Conservation (phyloP, 352 stramenopile species). For the Phytophthora sp. region DNA sequence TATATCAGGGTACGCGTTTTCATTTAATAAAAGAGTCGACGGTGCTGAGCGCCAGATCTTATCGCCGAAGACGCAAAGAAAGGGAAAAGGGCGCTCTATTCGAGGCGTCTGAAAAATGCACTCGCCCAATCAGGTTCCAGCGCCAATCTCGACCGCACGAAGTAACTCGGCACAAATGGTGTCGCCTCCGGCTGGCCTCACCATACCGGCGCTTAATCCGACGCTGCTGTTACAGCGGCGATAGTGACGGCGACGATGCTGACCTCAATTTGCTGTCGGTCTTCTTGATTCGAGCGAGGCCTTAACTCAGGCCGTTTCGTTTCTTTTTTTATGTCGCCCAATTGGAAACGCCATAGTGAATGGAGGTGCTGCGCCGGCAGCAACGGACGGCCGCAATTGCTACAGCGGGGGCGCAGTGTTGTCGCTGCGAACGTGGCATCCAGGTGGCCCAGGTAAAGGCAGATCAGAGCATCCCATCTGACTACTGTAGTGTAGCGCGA, state of each 20-base stretch:
- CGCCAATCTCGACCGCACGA: conserved; percentile 27
- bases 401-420: too few species aligned
- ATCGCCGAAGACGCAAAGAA: conserved; percentile 20
- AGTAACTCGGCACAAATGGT: conserved; percentile 23
- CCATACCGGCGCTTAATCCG: conserved; percentile 1
- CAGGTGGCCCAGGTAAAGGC: too few species aligned
- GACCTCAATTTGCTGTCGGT: conserved; percentile 7
- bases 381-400: too few species aligned
- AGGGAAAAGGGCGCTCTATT: conserved; percentile 7
- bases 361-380: too few species aligned
- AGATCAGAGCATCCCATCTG: too few species aligned
- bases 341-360: conserved; percentile 19
- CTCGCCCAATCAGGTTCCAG: conserved; percentile 11
- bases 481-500: too few species aligned
- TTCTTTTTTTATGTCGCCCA: conserved; percentile 16
- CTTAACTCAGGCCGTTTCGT: conserved; percentile 28
- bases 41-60: conserved; percentile 24
- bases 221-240: conserved; percentile 1
- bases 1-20: neutral
- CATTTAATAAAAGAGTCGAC: neutral
- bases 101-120: conserved; percentile 21
- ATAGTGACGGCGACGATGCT: neutral
- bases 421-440: too few species aligned
- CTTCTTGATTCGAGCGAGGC: neutral
- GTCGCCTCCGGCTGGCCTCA: neutral